phyloP scores from a whole-genome alignment of 2,329 filamentous ascomycete genomes.

The Calonectria hawksworthii region DNA sequence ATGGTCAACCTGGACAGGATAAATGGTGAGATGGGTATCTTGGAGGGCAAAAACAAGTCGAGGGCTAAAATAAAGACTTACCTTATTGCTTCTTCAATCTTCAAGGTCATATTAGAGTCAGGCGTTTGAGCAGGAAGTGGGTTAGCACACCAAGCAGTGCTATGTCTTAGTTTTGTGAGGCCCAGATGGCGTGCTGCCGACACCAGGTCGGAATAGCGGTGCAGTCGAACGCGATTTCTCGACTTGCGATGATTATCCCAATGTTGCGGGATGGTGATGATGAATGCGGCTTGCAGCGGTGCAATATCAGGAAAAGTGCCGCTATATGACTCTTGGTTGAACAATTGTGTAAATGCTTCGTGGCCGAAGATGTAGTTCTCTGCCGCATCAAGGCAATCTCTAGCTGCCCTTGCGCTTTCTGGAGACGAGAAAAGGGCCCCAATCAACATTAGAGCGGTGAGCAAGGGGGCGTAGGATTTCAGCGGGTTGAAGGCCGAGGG shows the following conservation, averaged over 20 bases:
- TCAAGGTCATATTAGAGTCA: neutral
- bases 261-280: conserved; percentile 1
- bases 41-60: neutral
- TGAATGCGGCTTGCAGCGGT: neutral
- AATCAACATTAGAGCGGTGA: neutral
- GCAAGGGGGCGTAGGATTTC: neutral
- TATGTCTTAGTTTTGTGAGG: neutral
- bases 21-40: neutral
- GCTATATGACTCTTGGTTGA: neutral
- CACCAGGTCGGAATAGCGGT: neutral
- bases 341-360: neutral
- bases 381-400: neutral
- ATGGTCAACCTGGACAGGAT: neutral
- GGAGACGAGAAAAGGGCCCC: neutral
- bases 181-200: neutral
- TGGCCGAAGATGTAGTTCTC: neutral
- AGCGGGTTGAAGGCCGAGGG: neutral
- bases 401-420: neutral
- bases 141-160: neutral
- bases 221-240: neutral
- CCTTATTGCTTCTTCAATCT: neutral
- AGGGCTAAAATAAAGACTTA: neutral
- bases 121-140: neutral
- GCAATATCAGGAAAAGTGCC: neutral
- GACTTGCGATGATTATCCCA: conserved; percentile 3